A percentile compares a stretch with the other conserved stretches of the same genome.
Evolutionary conservation across 306 rosid genomes (phyloP).

Genomic region (Acacia acuminata): DNA sequence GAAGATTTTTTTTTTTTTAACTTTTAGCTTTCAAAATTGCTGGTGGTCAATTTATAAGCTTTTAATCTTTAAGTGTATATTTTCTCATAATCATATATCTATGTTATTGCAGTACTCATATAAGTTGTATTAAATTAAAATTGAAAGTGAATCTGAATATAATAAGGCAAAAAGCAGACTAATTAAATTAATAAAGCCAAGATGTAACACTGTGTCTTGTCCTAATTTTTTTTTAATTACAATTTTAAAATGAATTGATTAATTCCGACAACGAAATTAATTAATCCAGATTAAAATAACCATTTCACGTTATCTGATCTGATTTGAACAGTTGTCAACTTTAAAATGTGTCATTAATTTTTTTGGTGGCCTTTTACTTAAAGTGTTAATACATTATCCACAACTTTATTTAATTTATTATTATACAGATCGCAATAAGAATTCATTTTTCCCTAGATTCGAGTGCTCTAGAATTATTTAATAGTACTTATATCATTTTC

Average conservation of each 20-base stretch:
- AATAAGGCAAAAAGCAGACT: conserved; percentile 11
- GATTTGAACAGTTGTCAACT: conserved; percentile 5
- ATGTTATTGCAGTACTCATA: neutral
- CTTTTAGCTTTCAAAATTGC: neutral
- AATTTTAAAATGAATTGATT: conserved; percentile 23
- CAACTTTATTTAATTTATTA: neutral
- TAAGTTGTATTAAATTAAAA: neutral
- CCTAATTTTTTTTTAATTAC: neutral
- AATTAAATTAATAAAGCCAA: conserved; percentile 8
- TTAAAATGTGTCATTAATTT: neutral
- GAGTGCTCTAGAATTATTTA: neutral
- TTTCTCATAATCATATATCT: neutral
- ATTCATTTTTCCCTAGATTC: neutral
- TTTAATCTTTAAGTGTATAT: neutral
- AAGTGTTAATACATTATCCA: neutral
- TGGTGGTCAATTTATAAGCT: neutral
- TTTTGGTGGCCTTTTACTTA: neutral
- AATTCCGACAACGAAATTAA: conserved; percentile 2
- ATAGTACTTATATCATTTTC: too few species aligned
- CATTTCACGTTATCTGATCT: conserved; percentile 2
- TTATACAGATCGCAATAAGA: neutral
- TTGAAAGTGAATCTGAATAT: neutral
- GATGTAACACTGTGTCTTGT: neutral
- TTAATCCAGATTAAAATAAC: neutral
- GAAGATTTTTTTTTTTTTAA: too few species aligned